Conservation (phyloP, 108 stramenopile species). For the Skeletonema costatum region DNA sequence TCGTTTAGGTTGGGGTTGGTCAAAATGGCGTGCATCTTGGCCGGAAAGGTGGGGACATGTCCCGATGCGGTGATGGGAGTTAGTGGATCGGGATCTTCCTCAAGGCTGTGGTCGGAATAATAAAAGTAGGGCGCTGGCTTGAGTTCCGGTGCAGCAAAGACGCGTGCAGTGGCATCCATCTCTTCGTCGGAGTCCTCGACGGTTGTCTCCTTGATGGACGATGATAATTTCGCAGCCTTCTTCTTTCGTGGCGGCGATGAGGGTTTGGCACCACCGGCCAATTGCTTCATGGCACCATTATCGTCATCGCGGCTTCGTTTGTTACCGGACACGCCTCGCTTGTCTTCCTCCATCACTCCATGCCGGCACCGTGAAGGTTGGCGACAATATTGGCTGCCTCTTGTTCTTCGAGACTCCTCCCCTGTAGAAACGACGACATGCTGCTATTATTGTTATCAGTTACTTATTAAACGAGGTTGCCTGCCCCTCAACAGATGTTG, state of each 20-base stretch:
- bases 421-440: not conserved
- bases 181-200: not conserved
- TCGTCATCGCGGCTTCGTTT: not conserved
- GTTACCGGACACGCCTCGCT: not conserved
- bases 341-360: not conserved
- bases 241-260: not conserved
- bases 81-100: conserved; percentile 63
- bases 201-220: not conserved
- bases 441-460: not conserved
- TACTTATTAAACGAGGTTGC: no score
- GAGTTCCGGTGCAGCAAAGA: conserved; percentile 26
- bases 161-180: conserved; percentile 17
- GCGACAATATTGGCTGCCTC: not conserved
- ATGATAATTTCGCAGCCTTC: not conserved
- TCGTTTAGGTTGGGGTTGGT: conserved; percentile 55
- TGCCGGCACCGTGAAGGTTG: not conserved
- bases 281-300: not conserved
- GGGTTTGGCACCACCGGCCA: no score
- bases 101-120: conserved; percentile 61
- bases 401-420: not conserved
- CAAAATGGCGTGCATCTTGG: conserved; percentile 76
- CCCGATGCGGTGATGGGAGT: conserved; percentile 64
- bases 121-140: conserved; percentile 56
- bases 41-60: conserved; percentile 75
- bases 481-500: no score